Base-by-base conservation (phyloP, 805 yeast genomes). In the Nakazawaea ishiwadae region DNA sequence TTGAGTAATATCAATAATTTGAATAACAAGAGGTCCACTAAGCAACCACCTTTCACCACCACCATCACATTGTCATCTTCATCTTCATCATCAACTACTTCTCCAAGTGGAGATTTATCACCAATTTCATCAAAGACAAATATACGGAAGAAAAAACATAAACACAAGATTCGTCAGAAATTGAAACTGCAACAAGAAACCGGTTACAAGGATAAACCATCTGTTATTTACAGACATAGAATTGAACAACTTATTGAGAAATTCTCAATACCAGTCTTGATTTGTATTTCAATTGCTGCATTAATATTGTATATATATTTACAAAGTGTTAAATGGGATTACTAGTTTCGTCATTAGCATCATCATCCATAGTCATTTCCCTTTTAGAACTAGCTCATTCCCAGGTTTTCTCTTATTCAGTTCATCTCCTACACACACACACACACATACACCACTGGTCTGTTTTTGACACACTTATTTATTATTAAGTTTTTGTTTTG, bases 231-330 rank as follows among this genome's bases (percentile, higher is more conserved):
- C 37, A 36, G 21, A 2, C 45, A 37, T 16, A 20, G 40, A 39
- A 24, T 26, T 21, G 16, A 26, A 37, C 40, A 27, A 30, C 45
- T 27, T 24, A 28, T 31, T 14, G 43, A 50, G 39, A 44, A 39
- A 30, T 17, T 40, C 24, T 42, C 51, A 15, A 28, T 47, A 14
- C 44, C 45, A 15, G 31, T 45, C 6, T 47, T 58, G 19, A 17
- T 51, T 8, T 30, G 53, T 19, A 29, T 55, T 24, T 55, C 62
- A 11, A 18, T 54, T 2, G 17, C 56, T n/a, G 58, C 64, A 7
- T 42, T 62, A 17, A 15, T 50, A 2, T 44, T 54, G 28, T 60
- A 53, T 37, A 35, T 59, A 17, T 55, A 54, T 39, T 35, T 62
- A 23, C 67, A 61, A 33, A 42, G 31, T 5, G 26, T 38, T 8